phyloP scores from a whole-genome alignment of 2,329 filamentous ascomycete genomes.

The Colletotrichum lindemuthianum region DNA sequence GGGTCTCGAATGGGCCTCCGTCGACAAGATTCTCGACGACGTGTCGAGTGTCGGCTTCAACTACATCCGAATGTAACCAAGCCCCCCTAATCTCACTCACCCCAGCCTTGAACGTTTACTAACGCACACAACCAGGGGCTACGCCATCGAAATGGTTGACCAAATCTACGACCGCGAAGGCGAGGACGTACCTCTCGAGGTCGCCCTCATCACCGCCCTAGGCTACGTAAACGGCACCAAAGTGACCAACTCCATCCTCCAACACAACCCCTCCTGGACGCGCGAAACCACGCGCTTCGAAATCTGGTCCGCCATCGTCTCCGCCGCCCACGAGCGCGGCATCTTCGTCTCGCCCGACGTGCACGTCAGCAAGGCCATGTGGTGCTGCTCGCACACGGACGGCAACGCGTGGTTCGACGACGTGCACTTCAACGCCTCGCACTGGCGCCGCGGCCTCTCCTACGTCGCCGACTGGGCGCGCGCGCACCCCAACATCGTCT shows the following conservation, averaged over 20 bases:
- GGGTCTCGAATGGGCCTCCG: conserved; percentile 63
- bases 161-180: conserved; percentile 53
- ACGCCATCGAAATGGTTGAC: conserved; percentile 67
- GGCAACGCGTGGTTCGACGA: conserved; percentile 67
- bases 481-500: conserved; percentile 42
- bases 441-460: conserved; percentile 64
- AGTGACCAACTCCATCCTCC: conserved; percentile 56
- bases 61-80: conserved; percentile 56
- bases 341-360: conserved; percentile 54
- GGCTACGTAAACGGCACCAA: conserved; percentile 59
- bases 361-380: conserved; percentile 52
- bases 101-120: neutral
- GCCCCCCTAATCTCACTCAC: neutral
- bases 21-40: conserved; percentile 57
- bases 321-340: conserved; percentile 39
- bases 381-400: conserved; percentile 59
- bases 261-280: conserved; percentile 63
- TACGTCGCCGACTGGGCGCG: conserved; percentile 60
- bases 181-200: conserved; percentile 50
- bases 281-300: conserved; percentile 63
- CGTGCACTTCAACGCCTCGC: conserved; percentile 60
- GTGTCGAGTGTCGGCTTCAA: conserved; percentile 65
- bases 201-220: conserved; percentile 51
- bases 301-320: conserved; percentile 41
- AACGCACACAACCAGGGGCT: conserved; percentile 48